A percentile compares a stretch with the other conserved stretches of the same genome.
These are phyloP conservation scores for Fusarium mangiferae DNA, from an alignment of 2,329 filamentous ascomycete species.

Conservation along the genomic window DNA sequence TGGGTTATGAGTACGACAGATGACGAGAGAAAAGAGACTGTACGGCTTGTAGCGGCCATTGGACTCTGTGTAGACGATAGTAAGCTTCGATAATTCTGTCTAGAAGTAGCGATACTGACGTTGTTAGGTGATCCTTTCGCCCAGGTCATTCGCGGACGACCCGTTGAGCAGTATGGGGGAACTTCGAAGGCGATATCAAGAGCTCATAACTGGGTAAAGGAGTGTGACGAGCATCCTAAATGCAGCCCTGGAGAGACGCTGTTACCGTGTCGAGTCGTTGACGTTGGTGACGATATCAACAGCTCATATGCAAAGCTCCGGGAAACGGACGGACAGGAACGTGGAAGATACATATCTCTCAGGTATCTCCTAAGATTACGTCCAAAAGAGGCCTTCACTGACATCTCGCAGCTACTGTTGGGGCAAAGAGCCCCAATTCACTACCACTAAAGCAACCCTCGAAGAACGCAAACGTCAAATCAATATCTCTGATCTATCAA, in stretches of 20 bases:
- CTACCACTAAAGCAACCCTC: not conserved
- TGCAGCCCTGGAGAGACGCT: not conserved
- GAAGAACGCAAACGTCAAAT: not conserved
- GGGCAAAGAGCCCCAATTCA: not conserved
- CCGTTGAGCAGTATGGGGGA: not conserved
- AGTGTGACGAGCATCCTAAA: not conserved
- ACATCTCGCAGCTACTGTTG: conserved; percentile 14
- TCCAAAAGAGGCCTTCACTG: too few relatives aligned
- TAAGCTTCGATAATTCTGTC: not conserved
- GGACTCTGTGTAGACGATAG: conserved; percentile 6
- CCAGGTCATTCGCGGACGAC: not conserved
- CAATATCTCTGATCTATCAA: not conserved
- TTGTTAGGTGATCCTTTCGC: not conserved
- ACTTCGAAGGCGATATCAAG: not conserved
- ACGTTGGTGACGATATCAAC: not conserved
- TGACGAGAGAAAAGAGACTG: fast-evolving
- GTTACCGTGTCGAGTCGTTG: not conserved
- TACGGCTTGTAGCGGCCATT: not conserved
- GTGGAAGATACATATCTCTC: not conserved
- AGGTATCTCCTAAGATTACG: too few relatives aligned
- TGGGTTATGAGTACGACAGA: conserved; percentile 3
- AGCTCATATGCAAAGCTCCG: not conserved
- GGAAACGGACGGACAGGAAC: not conserved
- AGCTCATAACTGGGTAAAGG: not conserved
- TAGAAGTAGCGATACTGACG: fast-evolving